Evolutionary conservation across 257 asterid genomes (phyloP), one percentile per base, ranked within the genome.

Genomic region (Perilla frutescens): DNA sequence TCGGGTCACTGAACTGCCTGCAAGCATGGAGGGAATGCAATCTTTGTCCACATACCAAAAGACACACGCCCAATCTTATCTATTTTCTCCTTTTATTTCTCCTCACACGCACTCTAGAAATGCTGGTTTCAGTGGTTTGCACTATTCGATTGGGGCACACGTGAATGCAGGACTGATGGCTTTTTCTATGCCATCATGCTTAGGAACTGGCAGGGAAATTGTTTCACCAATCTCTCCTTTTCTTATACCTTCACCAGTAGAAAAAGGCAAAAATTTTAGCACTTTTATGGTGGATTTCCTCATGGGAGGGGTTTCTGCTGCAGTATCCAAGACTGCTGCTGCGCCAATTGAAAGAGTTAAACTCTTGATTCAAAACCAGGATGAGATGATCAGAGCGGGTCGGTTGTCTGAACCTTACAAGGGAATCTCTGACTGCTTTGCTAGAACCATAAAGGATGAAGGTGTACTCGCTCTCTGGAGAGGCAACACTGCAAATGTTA

Each of bases 321-420:
- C 94, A 39, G 92, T 90, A 58, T 88, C 94, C 44, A 88, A 88
- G 79, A 81, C 86, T 32, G 90, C 89, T 58, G 94, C 94, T 69
- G 96, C 96, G 58, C 96, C 96, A 2, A 90, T 90, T 53, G 94
- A 90, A 86, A 81, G 96, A 74, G 89, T 90, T n/a, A 90, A 90
- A 79, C 94, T 90, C 39, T 70, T 90, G 83, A 80, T 90, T 80
- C 92, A 90, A 72, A 90, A 90, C 83, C 92, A 90, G 82, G 96
- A 85, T 57, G 96, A 86, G 84, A 81, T 90, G 92, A 86, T 90
- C 66, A 86, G 85, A 80, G 76, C 92, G 8, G 92, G 94, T 74
- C 87, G 96, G 8, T 72, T 88, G 76, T 82, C 88, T 71, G 85
- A 86, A 73, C 95, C 94, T 13, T 90, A 86, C 83, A 85, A 85